Base-by-base conservation (phyloP, 2,329 filamentous ascomycete genomes). In the Chalara sp. region DNA sequence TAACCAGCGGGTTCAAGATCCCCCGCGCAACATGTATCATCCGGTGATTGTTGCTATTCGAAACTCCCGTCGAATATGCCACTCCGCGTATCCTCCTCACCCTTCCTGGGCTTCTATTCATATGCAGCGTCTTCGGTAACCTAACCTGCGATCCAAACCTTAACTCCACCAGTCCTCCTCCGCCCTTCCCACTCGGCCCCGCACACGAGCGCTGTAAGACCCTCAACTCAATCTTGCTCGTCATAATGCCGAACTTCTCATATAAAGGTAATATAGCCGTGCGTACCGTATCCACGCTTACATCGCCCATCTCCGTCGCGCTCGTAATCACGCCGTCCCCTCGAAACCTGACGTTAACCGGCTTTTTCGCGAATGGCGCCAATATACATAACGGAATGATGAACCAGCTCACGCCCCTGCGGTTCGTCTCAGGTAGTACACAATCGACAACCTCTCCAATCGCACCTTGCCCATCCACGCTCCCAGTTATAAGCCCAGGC, bases 21-120 rank as follows among this genome's bases (percentile, higher is more conserved):
- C 89, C 89, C 60, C 92, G 79, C 8, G 91, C 90, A 2, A 86
- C 81, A 63, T 96, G 88, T 63, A 97, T 99, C 87, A 96, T 95
- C 57, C 93, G 80, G 55, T 86, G 88, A 66, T 97, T 99, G 68
- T 96, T 96, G 46, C 86, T 90, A 0, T 88, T 92, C 8, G 88
- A 87, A 1, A 97, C 91, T 44, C 95, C 93, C 1, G 89, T 90
- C 50, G 87, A 87, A 70, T 97, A 99, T 45, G 93, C 91, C 42
- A 99, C 93, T 53, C 93, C 93, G 51, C 92, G 80, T 58, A 99
- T 87, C 60, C 84, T 83, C 77, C 90, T 92, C 62, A 99, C 86
- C 50, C 88, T 78, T 6, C 93, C 93, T 0, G 91, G 83, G 56
- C 81, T 87, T 60, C 95, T 78, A 66, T 85, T 78, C 50, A 96